Evolutionary conservation across 1,139 yeast genomes (phyloP).

Genomic region (Debaryomyces subglobosus): DNA sequence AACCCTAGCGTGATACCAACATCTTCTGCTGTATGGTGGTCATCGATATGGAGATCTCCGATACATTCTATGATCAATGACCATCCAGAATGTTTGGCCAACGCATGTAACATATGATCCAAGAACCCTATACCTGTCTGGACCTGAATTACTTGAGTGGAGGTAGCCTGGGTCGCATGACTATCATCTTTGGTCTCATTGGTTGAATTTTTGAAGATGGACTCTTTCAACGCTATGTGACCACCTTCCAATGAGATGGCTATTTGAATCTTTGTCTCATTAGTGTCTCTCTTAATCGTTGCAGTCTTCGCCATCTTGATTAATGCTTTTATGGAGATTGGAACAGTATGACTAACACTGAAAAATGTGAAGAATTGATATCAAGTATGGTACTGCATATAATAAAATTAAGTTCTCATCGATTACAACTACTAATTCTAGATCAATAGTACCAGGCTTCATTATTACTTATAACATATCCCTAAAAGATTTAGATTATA

Average conservation of each 20-base stretch:
- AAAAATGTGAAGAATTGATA: neutral
- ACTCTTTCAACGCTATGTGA: constrained; percentile 55
- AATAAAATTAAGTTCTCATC: neutral
- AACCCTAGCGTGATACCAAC: constrained; percentile 89
- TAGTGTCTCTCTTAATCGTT: constrained; percentile 70
- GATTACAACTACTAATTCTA: neutral
- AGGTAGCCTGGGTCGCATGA: constrained; percentile 66
- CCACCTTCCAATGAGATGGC: constrained; percentile 90
- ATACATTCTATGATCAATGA: constrained; percentile 84
- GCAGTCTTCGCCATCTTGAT: constrained; percentile 38
- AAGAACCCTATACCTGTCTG: constrained; percentile 94
- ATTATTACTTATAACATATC: neutral
- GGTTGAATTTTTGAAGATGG: constrained; percentile 44
- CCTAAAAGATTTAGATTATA: neutral
- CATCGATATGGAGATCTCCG: constrained; percentile 95
- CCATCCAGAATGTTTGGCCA: constrained; percentile 98
- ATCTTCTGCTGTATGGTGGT: constrained; percentile 96
- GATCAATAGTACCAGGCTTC: neutral
- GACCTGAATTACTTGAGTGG: constrained; percentile 72
- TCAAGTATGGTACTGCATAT: neutral
- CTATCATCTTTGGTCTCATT: constrained; percentile 32
- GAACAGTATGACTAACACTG: constrained; percentile 1
- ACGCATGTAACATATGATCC: constrained; percentile 96
- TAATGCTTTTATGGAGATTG: neutral
- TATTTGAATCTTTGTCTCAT: constrained; percentile 91